Conservation (phyloP, 495 filamentous ascomycete genomes). For the Tuber microsphaerosporum region DNA sequence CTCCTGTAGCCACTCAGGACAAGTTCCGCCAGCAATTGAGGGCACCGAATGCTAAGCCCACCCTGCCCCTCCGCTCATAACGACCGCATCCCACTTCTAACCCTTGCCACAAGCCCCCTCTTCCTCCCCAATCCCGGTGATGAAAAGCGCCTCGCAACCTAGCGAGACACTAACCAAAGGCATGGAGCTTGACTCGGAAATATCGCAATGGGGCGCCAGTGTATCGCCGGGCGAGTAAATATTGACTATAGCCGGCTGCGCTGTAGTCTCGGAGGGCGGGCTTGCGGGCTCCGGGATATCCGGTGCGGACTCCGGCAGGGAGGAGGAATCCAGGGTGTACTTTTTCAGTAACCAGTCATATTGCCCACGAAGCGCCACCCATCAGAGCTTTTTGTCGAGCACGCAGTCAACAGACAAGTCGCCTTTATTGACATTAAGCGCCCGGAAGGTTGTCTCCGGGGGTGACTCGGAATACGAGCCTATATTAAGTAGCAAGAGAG, state of each 20-base stretch:
- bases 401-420: slow-evolving; percentile 58
- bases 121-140: slow-evolving; percentile 52
- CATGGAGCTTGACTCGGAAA: slow-evolving; percentile 68
- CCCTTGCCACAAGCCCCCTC: slow-evolving; percentile 56
- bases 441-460: slow-evolving; percentile 50
- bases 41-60: slow-evolving; percentile 95
- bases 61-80: slow-evolving; percentile 68
- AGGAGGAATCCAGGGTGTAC: slow-evolving; percentile 52
- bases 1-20: slow-evolving; percentile 62
- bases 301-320: slow-evolving; percentile 6
- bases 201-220: slow-evolving; percentile 80
- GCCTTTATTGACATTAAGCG: slow-evolving; percentile 37
- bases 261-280: slow-evolving; percentile 36
- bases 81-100: slow-evolving; percentile 72
- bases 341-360: slow-evolving; percentile 86
- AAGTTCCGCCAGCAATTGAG: slow-evolving; percentile 62
- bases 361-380: slow-evolving; percentile 88
- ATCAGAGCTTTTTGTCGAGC: slow-evolving; percentile 71
- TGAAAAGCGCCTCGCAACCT: slow-evolving; percentile 81
- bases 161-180: slow-evolving; percentile 78
- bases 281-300: slow-evolving; percentile 62
- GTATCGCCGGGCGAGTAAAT: slow-evolving; percentile 82
- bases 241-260: slow-evolving; percentile 88
- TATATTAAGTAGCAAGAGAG: slow-evolving; percentile 42
- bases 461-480: slow-evolving; percentile 48